Base-by-base conservation (phyloP, 2,329 filamentous ascomycete genomes). In the Rosellinia necatrix region DNA sequence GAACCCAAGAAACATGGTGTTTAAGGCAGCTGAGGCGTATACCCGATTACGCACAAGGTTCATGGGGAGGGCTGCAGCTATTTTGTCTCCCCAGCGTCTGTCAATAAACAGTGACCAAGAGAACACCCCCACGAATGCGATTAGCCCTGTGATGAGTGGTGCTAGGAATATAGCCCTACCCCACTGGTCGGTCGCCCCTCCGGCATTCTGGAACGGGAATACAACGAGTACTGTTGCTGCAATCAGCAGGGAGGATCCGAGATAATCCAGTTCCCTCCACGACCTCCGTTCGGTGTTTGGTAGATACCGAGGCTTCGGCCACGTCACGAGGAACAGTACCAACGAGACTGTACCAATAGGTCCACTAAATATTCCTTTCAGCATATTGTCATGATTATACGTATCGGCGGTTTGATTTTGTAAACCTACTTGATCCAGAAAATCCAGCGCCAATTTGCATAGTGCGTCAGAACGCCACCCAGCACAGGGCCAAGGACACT, bases 401-500 rank as follows among this genome's bases (percentile, higher is more conserved):
- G n/a, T n/a, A 21, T 46, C 21, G 2, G 29, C 17, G 10, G 12
- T 27, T 41, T 46, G 4, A 13, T n/a, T 38, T 13, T 49, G 13
- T 44, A n/a, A 21, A 70, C 76, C 44, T 63, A 82, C 80, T 85
- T 85, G 64, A 85, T 80, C 79, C 80, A 84, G 67, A 85, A 85
- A 2, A 84, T 73, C 77, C 80, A 83, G 57, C 78, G 70, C 81
- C 81, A 84, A 8, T 69, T 75, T 1, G 73, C 65, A 49, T 79
- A 81, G 13, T 78, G 66, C 1, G 80, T 81, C 35, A 84, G 62
- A 4, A 81, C 29, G 1, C 80, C 81, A 15, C 81, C 81, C 13
- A 83, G 64, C 1, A 83, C 70, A 0, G 81, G 81, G 0, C 81
- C 81, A 21, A 82, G 66, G 2, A 82, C 76, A 12, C 80, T 80